Conservation (phyloP, 2,329 filamentous ascomycete species). For the Zelopaecilomyces penicillatus region DNA sequence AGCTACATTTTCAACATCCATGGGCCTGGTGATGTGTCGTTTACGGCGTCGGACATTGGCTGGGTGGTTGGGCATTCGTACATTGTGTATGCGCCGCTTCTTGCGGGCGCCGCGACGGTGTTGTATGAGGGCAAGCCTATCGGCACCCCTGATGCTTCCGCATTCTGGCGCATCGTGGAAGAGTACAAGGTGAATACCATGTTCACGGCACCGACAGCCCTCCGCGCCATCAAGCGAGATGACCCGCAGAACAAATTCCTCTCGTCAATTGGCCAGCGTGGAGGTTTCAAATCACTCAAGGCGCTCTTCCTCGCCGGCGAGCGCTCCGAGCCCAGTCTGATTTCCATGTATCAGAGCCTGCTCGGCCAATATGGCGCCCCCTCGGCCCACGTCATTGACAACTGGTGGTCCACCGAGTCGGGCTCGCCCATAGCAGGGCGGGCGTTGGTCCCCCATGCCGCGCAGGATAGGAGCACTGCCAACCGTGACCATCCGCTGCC, state of each 20-base stretch:
- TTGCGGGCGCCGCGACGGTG: conserved; percentile 77
- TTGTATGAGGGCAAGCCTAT: conserved; percentile 93
- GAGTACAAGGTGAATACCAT: conserved; percentile 78
- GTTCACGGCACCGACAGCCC: conserved; percentile 80
- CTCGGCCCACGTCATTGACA: conserved; percentile 48
- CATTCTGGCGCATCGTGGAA: conserved; percentile 80
- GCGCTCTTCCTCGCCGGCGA: conserved; percentile 84
- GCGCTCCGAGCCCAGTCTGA: conserved; percentile 77
- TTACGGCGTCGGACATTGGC: conserved; percentile 78
- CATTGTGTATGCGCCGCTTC: conserved; percentile 80
- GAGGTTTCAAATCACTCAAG: conserved; percentile 62
- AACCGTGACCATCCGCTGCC: conserved; percentile 34
- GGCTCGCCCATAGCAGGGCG: conserved; percentile 52
- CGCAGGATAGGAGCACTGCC: conserved; percentile 40
- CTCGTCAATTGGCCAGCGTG: conserved; percentile 51
- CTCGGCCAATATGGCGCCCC: conserved; percentile 57
- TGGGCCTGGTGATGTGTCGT: conserved; percentile 68
- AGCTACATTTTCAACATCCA: conserved; percentile 75
- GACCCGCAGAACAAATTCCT: conserved; percentile 68
- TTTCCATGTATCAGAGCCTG: conserved; percentile 71
- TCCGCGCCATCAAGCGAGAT: conserved; percentile 79
- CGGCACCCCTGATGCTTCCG: conserved; percentile 77
- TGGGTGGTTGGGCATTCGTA: conserved; percentile 69
- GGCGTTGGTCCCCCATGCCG: conserved; percentile 49
- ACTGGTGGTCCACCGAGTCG: conserved; percentile 54